Base-by-base conservation (phyloP, 148 eudicot species). In the Hydrangea macrophylla region DNA sequence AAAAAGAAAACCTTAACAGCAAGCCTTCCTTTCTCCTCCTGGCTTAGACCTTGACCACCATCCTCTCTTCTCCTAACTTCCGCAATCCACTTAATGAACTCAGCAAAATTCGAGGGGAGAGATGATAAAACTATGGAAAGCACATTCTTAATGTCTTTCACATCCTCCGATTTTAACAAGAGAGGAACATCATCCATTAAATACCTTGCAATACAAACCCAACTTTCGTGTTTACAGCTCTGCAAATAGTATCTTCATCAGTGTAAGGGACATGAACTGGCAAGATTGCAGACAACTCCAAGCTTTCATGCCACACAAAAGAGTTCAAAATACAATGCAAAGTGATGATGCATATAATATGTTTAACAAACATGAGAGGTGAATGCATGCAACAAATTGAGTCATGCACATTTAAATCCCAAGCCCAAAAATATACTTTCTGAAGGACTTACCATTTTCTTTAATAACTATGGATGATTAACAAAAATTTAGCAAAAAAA, bases 211-310 rank as follows among this genome's bases (percentile, higher is more conserved):
- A 82, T 77, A 67, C 76, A 74, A 55, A 60, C 61, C 93, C 98
- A 89, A 77, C 90, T 87, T 79, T 87, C 89, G 72, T 89, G 89
- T 76, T 88, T 88, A 76, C 98, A 92, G 78, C 92, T 92, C 98
- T 92, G 78, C 73, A 39, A 65, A 66, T 62, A 48, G 58, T 15
- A 63, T 24, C 26, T 68, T 36, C 60, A 63, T 36, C 28, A 42
- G 23, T 18, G 36, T 24, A 62, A 62, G 22, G 24, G 24, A 59
- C 23, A 25, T 4, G n/a, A 44, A n/a, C 48, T 48, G 17, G 53
- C 39, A 44, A 40, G 27, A 30, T 58, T 48, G 64, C 40, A 59
- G 7, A 54, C 6, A 70, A 22, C 32, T 27, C 7, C 37, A 58
- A 59, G 62, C 33, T 37, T 10, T 9, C 13, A 67, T 15, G 8